These are phyloP conservation scores for Thozetella sp. DNA, from an alignment of 495 filamentous ascomycete species.

Conservation along the genomic window DNA sequence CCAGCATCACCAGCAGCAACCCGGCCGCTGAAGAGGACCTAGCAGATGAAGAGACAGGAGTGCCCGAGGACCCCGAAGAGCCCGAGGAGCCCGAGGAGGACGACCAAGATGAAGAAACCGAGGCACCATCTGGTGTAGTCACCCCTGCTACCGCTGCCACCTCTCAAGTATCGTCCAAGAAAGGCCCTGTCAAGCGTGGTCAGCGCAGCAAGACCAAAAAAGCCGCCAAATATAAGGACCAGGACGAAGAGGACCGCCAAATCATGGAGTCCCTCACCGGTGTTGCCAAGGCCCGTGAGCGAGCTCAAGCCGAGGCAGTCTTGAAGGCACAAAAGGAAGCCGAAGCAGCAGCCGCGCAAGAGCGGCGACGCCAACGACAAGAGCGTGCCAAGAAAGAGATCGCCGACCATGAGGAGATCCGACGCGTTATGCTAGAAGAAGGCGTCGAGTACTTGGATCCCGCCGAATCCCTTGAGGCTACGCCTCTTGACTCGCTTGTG, in stretches of 20 bases:
- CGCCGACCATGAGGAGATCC: constrained; percentile 67
- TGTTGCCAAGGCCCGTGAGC: constrained; percentile 57
- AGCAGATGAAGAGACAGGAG: background rate
- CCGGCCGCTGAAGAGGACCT: constrained; percentile 5
- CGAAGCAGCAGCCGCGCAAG: constrained; percentile 64
- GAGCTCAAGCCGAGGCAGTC: constrained; percentile 53
- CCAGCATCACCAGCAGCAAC: background rate
- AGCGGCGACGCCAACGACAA: constrained; percentile 78
- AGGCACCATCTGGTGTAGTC: constrained; percentile 5
- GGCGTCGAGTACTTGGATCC: constrained; percentile 42
- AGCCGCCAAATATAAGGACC: constrained; percentile 87
- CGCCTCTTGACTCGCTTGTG: constrained; percentile 72
- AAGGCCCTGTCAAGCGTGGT: constrained; percentile 64
- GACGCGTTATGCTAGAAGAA: constrained; percentile 56
- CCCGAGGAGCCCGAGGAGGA: constrained; percentile 18
- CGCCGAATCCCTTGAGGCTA: constrained; percentile 60
- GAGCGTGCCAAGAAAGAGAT: constrained; percentile 62
- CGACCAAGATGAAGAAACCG: constrained; percentile 15
- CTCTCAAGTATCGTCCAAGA: constrained; percentile 21
- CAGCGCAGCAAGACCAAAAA: constrained; percentile 88
- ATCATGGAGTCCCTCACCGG: constrained; percentile 83
- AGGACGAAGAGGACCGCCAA: constrained; percentile 90
- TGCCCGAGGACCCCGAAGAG: constrained; percentile 6
- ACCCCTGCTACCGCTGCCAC: constrained; percentile 21
- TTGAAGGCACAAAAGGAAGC: constrained; percentile 54